Evolutionary conservation across 2,329 filamentous ascomycete genomes (phyloP), one percentile per base, ranked within the genome.

Genomic region (Penicillium sp.): DNA sequence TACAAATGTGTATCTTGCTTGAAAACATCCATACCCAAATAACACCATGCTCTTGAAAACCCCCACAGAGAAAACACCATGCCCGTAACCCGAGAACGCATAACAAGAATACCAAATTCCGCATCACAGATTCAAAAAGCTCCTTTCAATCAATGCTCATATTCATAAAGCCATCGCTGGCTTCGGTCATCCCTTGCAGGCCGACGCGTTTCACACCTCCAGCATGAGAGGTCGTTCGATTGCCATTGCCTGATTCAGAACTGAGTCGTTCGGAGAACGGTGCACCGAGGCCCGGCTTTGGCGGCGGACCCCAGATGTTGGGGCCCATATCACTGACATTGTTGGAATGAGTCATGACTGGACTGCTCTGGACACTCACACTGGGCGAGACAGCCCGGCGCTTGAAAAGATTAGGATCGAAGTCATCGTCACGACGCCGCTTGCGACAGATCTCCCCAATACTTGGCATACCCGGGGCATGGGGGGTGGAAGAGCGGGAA

Each of bases 91-190:
- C 9, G 7, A 32, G 31, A 18, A 21, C 21, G 31, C 21, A 32
- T 44, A 31, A 18, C 6, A 47, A 42, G 27, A 50, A 35, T 50
- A 27, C 16, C n/a, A 34, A 42, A 41, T 31, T 31, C 25, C 9
- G 23, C 15, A 41, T 25, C 18, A 16, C 18, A 37, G 38, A 37
- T 18, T 6, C 38, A 27, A 32, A 39, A 35, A 38, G 15, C 18
- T 31, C 18, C 8, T 21, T 48, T 56, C 46, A 96, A 72, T 97
- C 92, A 67, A 97, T 96, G 72, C 90, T 96, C 89, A 97, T 94
- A 66, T 93, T 91, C 88, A 96, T 96, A 61, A 97, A 80, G 2
- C 91, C 90, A 71, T 97, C 93, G 69, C 91, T 91, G n/a, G 93
- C 93, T 73, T 97, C 93, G 18, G 85, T 88, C 92, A 97, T 97